phyloP scores from a whole-genome alignment of 805 yeast species.

The Kuraishia piskuri region DNA sequence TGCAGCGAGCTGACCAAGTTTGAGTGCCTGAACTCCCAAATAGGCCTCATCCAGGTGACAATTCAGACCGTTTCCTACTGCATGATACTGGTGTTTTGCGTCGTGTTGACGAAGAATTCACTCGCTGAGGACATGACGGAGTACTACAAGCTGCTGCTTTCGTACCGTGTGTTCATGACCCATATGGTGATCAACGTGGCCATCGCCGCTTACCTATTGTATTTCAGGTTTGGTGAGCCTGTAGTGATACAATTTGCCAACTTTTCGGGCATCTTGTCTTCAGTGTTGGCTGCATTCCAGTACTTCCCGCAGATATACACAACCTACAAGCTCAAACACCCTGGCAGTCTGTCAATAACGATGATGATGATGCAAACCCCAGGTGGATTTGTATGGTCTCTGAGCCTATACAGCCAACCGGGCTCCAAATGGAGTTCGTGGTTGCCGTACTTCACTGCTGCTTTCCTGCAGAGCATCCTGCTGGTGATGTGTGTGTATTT shows the following conservation, averaged over 20 bases:
- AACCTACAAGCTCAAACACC: constrained; percentile 59
- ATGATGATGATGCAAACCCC: constrained; percentile 89
- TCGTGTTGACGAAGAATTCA: constrained; percentile 35
- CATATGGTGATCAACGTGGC: constrained; percentile 27
- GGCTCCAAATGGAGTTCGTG: constrained; percentile 85
- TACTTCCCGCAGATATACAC: constrained; percentile 75
- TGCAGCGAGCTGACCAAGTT: constrained; percentile 38
- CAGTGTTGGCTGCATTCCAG: constrained; percentile 57
- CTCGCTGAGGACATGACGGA: constrained; percentile 37
- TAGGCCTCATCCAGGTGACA: constrained; percentile 61
- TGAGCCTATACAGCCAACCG: constrained; percentile 59
- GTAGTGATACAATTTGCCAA: constrained; percentile 38
- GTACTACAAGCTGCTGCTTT: constrained; percentile 28
- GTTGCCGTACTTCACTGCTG: constrained; percentile 73
- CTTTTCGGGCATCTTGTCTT: constrained; percentile 55
- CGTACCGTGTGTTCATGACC: constrained; percentile 30
- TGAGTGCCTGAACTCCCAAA: constrained; percentile 58
- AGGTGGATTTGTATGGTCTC: constrained; percentile 77
- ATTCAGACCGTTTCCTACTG: constrained; percentile 54
- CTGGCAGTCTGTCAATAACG: constrained; percentile 70
- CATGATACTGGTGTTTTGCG: constrained; percentile 46
- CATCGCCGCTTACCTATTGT: constrained; percentile 22
- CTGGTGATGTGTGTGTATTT: constrained; percentile 55
- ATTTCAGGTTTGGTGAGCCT: constrained; percentile 4
- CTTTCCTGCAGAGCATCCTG: constrained; percentile 53